phyloP scores from a whole-genome alignment of 495 filamentous ascomycete species.

The Pseudoneurospora amorphoporcata region DNA sequence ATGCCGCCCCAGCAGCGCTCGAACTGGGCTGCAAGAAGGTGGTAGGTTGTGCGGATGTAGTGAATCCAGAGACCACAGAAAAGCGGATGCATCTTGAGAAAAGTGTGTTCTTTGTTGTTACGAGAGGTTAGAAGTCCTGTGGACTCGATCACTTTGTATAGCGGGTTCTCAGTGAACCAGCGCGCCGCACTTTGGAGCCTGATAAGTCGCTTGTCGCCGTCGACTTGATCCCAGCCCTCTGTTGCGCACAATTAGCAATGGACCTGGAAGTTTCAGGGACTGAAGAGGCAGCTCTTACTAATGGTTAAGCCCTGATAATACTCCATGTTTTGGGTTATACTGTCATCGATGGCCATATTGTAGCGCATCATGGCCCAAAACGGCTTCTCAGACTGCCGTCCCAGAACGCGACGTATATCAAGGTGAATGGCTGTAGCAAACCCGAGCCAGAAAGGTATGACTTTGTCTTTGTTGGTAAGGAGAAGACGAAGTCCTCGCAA shows the following conservation, averaged over 20 bases:
- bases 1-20: background rate
- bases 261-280: background rate
- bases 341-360: background rate
- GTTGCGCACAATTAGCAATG: background rate
- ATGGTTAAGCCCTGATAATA: background rate
- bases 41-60: background rate
- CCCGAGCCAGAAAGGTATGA: background rate
- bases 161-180: background rate
- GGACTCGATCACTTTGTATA: background rate
- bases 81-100: background rate
- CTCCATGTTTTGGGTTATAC: background rate
- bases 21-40: background rate
- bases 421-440: background rate
- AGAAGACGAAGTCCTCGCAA: background rate
- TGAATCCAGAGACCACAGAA: constrained; percentile 1
- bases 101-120: background rate
- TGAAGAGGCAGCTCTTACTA: background rate
- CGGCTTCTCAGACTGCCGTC: background rate
- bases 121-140: background rate
- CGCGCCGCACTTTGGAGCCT: background rate
- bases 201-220: background rate
- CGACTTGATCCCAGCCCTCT: background rate
- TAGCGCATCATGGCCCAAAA: background rate
- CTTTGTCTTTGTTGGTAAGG: background rate
- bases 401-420: background rate